Percentiles rank a stretch among this genome's conserved stretches.
Evolutionary conservation across 2,329 filamentous ascomycete species (phyloP).

Genomic region (Apiospora sp.): DNA sequence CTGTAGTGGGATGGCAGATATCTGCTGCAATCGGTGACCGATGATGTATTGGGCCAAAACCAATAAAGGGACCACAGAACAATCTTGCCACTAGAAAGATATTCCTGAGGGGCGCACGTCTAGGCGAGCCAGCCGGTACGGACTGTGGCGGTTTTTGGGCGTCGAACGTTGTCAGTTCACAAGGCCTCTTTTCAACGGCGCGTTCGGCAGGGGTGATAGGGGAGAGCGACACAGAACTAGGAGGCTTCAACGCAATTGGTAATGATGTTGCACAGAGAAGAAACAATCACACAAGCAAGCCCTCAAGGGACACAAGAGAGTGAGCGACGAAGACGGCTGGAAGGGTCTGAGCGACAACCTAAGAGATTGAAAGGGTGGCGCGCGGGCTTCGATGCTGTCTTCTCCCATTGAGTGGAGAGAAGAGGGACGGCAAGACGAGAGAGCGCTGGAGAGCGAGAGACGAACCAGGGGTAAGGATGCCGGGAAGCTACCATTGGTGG

Average conservation of each 20-base stretch:
- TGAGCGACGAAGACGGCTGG: constrained; percentile 6
- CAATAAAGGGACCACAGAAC: constrained; percentile 6
- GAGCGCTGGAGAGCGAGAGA: constrained; percentile 1
- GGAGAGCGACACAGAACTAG: not conserved
- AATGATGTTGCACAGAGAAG: constrained; percentile 19
- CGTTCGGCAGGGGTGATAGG: not conserved
- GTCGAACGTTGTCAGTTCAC: constrained; percentile 18
- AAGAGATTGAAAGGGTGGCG: constrained; percentile 17
- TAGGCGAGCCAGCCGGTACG: constrained; percentile 1
- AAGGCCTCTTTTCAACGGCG: constrained; percentile 6
- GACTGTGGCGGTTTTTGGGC: constrained; percentile 16
- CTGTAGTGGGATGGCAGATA: not conserved
- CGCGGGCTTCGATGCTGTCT: constrained; percentile 11
- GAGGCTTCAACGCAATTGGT: not conserved
- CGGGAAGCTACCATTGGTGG: not conserved
- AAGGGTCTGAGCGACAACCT: constrained; percentile 6
- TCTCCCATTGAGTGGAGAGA: not conserved
- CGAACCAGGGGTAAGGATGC: constrained; percentile 1
- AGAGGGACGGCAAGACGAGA: constrained; percentile 10
- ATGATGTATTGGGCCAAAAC: constrained; percentile 7
- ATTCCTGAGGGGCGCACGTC: constrained; percentile 21
- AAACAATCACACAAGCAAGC: constrained; percentile 18
- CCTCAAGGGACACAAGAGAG: constrained; percentile 11
- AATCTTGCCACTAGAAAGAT: constrained; percentile 7
- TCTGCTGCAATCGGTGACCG: not conserved